A percentile compares a stretch with the other conserved stretches of the same genome.
Evolutionary conservation across 2,329 filamentous ascomycete species (phyloP).

Genomic region (Ophiocordyceps sinensis): DNA sequence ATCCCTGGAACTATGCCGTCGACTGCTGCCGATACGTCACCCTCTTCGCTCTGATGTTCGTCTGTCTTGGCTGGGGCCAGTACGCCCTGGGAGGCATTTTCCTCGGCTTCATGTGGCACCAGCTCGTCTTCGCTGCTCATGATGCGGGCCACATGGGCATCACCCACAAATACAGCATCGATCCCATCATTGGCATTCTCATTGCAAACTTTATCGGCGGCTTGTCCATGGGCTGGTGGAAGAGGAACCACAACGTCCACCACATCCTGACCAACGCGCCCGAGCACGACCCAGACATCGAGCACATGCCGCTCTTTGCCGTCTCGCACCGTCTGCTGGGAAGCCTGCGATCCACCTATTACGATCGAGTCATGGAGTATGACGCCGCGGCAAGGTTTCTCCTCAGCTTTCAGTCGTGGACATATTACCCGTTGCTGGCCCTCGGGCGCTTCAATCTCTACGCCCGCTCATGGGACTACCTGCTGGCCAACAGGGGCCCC

Average conservation of each 20-base stretch:
- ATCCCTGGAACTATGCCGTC: constrained; percentile 64
- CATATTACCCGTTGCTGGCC: constrained; percentile 69
- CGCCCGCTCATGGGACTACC: constrained; percentile 63
- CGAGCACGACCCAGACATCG: constrained; percentile 91
- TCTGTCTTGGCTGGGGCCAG: constrained; percentile 48
- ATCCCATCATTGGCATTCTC: constrained; percentile 76
- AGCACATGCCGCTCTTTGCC: constrained; percentile 80
- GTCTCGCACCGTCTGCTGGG: constrained; percentile 69
- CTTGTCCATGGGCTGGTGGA: constrained; percentile 92
- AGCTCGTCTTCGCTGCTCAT: constrained; percentile 84
- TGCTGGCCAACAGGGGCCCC: constrained; percentile 55
- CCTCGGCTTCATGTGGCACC: constrained; percentile 82
- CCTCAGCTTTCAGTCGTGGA: constrained; percentile 61
- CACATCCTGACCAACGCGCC: constrained; percentile 92
- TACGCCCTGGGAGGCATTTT: constrained; percentile 57
- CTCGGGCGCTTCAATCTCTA: constrained; percentile 85
- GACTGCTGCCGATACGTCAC: constrained; percentile 57
- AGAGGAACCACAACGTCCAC: constrained; percentile 88
- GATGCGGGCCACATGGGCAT: constrained; percentile 97
- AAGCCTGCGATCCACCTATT: constrained; percentile 65
- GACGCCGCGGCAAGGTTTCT: constrained; percentile 58
- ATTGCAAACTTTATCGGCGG: constrained; percentile 85
- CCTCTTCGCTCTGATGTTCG: constrained; percentile 48
- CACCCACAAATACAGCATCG: constrained; percentile 74
- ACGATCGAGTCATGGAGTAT: constrained; percentile 66